These are phyloP conservation scores for Straminergon stramineum DNA, from an alignment of 225 moss, liverwort and hornwort genomes.

Conservation along the genomic window DNA sequence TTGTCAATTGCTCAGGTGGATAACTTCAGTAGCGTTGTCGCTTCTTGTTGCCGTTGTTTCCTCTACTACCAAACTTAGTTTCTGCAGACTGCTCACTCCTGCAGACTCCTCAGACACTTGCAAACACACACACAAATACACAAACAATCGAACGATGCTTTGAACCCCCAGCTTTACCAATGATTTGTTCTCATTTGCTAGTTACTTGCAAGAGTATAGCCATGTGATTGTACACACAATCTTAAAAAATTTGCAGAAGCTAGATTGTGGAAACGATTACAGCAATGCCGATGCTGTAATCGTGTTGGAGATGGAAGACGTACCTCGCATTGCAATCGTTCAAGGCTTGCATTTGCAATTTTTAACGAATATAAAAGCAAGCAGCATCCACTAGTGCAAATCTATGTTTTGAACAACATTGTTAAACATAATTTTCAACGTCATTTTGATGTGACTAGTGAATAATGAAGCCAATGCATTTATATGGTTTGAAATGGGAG, in stretches of 20 bases:
- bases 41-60: no score
- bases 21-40: background rate
- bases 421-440: accelerated
- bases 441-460: background rate
- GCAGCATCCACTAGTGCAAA: background rate
- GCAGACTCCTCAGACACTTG: no score
- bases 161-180: background rate
- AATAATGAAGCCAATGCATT: background rate
- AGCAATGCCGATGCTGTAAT: background rate
- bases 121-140: no score
- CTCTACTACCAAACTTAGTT: no score
- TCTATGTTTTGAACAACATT: background rate
- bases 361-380: background rate
- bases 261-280: background rate
- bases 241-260: background rate
- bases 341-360: background rate
- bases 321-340: background rate
- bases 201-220: background rate
- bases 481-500: background rate
- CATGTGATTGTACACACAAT: background rate
- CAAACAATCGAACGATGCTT: no score
- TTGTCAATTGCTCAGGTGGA: background rate
- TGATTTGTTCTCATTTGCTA: background rate
- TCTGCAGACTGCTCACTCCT: no score
- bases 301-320: background rate